phyloP scores from a whole-genome alignment of 192 early-diverging fungal species.

The Coemansia sp. region DNA sequence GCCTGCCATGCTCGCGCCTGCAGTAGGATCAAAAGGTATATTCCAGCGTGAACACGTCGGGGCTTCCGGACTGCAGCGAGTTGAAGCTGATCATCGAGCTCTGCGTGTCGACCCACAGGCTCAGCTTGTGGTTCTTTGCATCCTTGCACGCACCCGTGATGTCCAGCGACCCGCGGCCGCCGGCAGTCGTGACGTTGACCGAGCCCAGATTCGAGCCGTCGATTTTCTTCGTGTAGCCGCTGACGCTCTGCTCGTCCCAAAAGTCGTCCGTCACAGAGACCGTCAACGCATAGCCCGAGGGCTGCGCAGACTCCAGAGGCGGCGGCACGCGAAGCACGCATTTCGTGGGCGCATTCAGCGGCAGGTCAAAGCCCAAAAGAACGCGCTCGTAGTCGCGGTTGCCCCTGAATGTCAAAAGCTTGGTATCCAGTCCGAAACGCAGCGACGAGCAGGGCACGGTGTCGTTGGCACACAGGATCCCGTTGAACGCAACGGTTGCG shows the following conservation, averaged over 20 bases:
- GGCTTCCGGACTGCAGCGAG: slow-evolving; percentile 43
- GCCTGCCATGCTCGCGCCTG: no score
- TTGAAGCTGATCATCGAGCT: slow-evolving; percentile 25
- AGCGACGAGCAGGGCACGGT: slow-evolving; percentile 9
- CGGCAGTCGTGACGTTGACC: slow-evolving; percentile 6
- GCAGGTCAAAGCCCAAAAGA: slow-evolving; percentile 48
- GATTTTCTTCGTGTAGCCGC: slow-evolving; percentile 26
- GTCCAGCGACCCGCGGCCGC: slow-evolving; percentile 13
- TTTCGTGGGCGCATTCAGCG: slow-evolving; percentile 13
- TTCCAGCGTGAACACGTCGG: slow-evolving; percentile 19
- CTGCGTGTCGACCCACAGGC: slow-evolving; percentile 43
- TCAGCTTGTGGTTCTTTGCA: slow-evolving; percentile 26
- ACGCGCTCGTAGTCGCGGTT: slow-evolving; percentile 50
- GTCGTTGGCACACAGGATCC: slow-evolving; percentile 7
- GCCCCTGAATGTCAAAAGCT: slow-evolving; percentile 32
- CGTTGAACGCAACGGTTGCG: slow-evolving; percentile 9
- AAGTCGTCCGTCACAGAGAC: slow-evolving; percentile 31
- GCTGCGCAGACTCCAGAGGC: slow-evolving; percentile 11
- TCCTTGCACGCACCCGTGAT: slow-evolving; percentile 28
- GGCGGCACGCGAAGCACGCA: slow-evolving; percentile 31
- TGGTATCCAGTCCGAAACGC: slow-evolving; percentile 7
- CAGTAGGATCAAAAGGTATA: slow-evolving; percentile 11
- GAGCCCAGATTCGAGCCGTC: slow-evolving; percentile 25
- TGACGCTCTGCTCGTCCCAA: slow-evolving; percentile 47
- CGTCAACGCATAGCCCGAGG: slow-evolving; percentile 18